Percentiles rank a stretch among this genome's conserved stretches.
phyloP scores from a whole-genome alignment of 768 basidiomycete species.

The Hygrophoropsis aurantiaca region DNA sequence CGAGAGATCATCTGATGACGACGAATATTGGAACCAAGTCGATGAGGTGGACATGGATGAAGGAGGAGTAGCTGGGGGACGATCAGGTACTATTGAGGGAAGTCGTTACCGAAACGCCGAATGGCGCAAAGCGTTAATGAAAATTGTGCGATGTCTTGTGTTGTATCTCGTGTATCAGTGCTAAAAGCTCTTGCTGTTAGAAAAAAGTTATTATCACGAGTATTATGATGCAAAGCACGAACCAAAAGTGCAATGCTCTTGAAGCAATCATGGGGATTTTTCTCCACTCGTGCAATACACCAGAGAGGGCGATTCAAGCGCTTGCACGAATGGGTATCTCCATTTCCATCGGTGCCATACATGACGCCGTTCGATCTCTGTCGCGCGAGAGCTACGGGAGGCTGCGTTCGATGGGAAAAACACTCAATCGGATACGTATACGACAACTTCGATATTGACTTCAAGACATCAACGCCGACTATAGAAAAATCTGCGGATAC shows the following conservation, averaged over 20 bases:
- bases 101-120: no score
- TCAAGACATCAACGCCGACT: conserved; percentile 29
- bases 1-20: no score
- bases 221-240: conserved; percentile 32
- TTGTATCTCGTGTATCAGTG: no score
- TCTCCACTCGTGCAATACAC: conserved; percentile 22
- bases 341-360: conserved; percentile 14
- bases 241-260: conserved; percentile 10
- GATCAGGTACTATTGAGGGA: no score
- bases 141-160: no score
- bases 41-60: conserved; percentile 5
- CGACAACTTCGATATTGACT: conserved; percentile 44
- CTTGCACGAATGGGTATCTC: conserved; percentile 28
- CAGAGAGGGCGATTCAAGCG: conserved; percentile 24
- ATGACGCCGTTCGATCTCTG: conserved; percentile 10
- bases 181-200: no score
- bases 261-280: conserved; percentile 26
- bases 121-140: no score
- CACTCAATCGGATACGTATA: conserved; percentile 31
- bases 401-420: conserved; percentile 20
- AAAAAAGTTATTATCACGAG: conserved; percentile 13
- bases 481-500: conserved; percentile 23
- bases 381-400: conserved; percentile 13
- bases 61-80: not conserved
- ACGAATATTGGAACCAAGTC: conserved; percentile 5